These are phyloP conservation scores for Clathrospora elynae DNA, from an alignment of 2,329 filamentous ascomycete species.

Conservation along the genomic window DNA sequence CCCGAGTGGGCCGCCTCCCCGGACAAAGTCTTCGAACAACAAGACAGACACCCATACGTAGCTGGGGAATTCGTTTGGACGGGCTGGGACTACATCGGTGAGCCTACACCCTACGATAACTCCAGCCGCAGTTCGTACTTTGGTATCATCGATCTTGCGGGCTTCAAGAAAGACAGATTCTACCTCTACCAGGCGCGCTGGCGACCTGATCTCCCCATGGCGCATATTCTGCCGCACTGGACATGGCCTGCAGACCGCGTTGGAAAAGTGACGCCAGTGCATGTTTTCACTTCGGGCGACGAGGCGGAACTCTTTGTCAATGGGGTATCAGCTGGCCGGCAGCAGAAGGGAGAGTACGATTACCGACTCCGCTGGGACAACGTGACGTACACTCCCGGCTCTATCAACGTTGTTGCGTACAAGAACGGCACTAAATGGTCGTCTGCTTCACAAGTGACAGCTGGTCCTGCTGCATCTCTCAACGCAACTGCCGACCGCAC, in stretches of 20 bases:
- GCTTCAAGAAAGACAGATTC: constrained; percentile 63
- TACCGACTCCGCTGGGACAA: constrained; percentile 62
- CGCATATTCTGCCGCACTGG: constrained; percentile 63
- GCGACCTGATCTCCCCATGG: constrained; percentile 55
- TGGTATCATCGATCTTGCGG: constrained; percentile 63
- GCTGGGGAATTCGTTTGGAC: constrained; percentile 62
- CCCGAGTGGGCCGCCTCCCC: constrained; percentile 55
- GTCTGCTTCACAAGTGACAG: constrained; percentile 49
- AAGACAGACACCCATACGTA: constrained; percentile 57
- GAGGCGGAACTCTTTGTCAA: constrained; percentile 63
- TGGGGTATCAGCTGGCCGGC: constrained; percentile 53
- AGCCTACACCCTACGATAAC: constrained; percentile 58
- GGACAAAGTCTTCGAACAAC: constrained; percentile 59
- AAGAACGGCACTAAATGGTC: constrained; percentile 58
- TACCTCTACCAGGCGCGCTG: constrained; percentile 62
- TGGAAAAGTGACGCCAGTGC: constrained; percentile 58
- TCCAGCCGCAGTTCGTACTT: constrained; percentile 59
- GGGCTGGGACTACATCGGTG: constrained; percentile 58
- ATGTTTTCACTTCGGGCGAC: constrained; percentile 59
- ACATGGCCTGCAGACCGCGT: constrained; percentile 55
- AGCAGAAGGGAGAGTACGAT: constrained; percentile 42
- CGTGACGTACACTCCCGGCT: constrained; percentile 56
- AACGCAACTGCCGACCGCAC: constrained; percentile 51
- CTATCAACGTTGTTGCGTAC: constrained; percentile 56
- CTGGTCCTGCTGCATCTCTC: constrained; percentile 49